Conservation (phyloP, 768 basidiomycete species). For the Hortiboletus flavorubellus region DNA sequence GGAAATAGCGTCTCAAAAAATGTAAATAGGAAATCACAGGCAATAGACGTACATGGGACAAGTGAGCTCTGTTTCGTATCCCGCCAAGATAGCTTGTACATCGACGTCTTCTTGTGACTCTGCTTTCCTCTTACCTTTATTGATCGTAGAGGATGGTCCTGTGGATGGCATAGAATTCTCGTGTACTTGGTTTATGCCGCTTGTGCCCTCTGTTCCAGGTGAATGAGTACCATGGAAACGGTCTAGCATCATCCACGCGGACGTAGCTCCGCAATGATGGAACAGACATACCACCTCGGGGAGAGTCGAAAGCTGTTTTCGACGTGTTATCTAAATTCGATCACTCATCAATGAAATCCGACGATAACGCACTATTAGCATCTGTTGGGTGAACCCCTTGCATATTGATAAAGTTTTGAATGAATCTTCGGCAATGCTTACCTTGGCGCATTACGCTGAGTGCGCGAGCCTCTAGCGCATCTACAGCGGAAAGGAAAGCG, state of each 20-base stretch:
- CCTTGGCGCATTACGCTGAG: slow-evolving; percentile 11
- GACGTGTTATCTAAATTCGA: background rate
- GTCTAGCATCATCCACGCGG: background rate
- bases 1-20: background rate
- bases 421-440: background rate
- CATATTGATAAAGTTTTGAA: background rate
- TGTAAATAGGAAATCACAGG: background rate
- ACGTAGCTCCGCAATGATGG: background rate
- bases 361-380: slow-evolving; percentile 8
- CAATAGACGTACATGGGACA: slow-evolving; percentile 65
- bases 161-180: slow-evolving; percentile 3
- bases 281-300: slow-evolving; percentile 19
- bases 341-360: background rate
- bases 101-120: slow-evolving; percentile 21
- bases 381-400: slow-evolving; percentile 7
- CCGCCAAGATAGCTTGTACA: slow-evolving; percentile 36
- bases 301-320: background rate
- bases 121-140: slow-evolving; percentile 47
- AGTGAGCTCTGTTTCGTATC: slow-evolving; percentile 61
- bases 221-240: slow-evolving; percentile 7
- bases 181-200: background rate
- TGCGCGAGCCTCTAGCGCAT: slow-evolving; percentile 42
- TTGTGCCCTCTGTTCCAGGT: background rate
- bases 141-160: slow-evolving; percentile 17
- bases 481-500: slow-evolving; percentile 37